These are phyloP conservation scores for Amylocystis lapponica DNA, from an alignment of 768 basidiomycete species.

Conservation along the genomic window DNA sequence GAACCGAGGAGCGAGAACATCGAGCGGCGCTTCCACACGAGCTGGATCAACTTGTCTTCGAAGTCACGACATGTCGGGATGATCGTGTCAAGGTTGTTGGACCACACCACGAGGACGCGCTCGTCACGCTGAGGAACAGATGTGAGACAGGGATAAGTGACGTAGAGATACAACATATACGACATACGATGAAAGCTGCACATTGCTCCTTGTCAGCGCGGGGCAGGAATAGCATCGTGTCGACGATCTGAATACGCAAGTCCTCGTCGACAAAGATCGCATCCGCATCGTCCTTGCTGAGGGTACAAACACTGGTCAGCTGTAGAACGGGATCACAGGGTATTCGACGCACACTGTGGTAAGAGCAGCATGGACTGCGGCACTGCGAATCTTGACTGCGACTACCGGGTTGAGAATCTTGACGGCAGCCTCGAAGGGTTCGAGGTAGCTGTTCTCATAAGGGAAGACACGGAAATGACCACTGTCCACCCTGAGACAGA, in stretches of 20 bases:
- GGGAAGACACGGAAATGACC: constrained; percentile 78
- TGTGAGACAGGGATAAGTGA: background rate
- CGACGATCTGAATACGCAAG: constrained; percentile 84
- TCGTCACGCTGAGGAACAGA: constrained; percentile 60
- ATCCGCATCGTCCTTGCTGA: constrained; percentile 51
- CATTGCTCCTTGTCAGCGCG: constrained; percentile 88
- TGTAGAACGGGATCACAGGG: background rate
- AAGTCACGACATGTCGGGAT: constrained; percentile 71
- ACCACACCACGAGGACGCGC: constrained; percentile 78
- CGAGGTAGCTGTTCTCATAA: constrained; percentile 76
- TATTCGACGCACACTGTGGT: constrained; percentile 51
- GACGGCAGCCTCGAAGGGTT: constrained; percentile 79
- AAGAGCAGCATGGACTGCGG: constrained; percentile 76
- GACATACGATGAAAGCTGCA: constrained; percentile 75
- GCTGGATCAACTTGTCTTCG: constrained; percentile 72
- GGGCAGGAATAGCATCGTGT: constrained; percentile 59
- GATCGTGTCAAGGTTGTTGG: constrained; percentile 75
- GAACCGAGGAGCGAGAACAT: constrained; percentile 30
- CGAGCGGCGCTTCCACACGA: constrained; percentile 58
- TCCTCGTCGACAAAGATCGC: constrained; percentile 70
- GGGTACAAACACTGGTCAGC: background rate
- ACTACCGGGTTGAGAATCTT: constrained; percentile 75
- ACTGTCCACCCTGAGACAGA: constrained; percentile 65
- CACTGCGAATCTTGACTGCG: constrained; percentile 75
- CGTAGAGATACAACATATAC: background rate